Base-by-base conservation (phyloP, 164 flowering plant genomes). In the Stephania cephalantha region DNA sequence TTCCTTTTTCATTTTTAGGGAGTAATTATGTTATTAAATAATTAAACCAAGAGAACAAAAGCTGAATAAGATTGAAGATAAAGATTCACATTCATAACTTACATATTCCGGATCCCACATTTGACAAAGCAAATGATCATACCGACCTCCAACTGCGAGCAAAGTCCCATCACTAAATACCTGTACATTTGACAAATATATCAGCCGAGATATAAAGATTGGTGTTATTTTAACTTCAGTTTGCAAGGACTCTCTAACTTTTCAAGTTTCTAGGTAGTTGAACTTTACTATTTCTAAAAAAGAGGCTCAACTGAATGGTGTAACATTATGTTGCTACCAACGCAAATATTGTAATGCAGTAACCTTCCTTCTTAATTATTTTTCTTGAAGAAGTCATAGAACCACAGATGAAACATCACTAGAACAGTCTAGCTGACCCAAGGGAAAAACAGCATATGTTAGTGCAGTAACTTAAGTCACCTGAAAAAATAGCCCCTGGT, bases 91-190 rank as follows among this genome's bases (percentile, higher is more conserved):
- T 45, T 69, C 66, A 52, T 72, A 71, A 81, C 90, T 42, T 87
- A 90, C 94, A 82, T 83, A 81, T 79, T 88, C 89, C 50, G 70
- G 86, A 73, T 82, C 85, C 87, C 94, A 86, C 85, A 85, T 71
- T 73, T 85, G 90, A 73, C 84, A 91, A 76, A 95, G 86, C 82
- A 95, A 74, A 80, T 88, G 83, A 75, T 95, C 97, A 85, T 95
- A 93, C 73, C 96, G 92, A 35, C 99, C 98, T 73, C 99, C 99
- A 79, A 88, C 79, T 72, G 97, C 97, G 76, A 95, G 91, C 87
- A 95, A 77, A 52, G 80, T 76, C 55, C 90, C 89, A 72, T 90
- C 95, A 71, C 18, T 77, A 72, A 82, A 80, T 69, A 93, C 81
- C 99, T 95, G 88, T 55, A 55, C 12, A 30, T 69, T 48, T 12